Base-by-base conservation (phyloP, 257 asterid genomes). In the Jaltomata sinuosa region DNA sequence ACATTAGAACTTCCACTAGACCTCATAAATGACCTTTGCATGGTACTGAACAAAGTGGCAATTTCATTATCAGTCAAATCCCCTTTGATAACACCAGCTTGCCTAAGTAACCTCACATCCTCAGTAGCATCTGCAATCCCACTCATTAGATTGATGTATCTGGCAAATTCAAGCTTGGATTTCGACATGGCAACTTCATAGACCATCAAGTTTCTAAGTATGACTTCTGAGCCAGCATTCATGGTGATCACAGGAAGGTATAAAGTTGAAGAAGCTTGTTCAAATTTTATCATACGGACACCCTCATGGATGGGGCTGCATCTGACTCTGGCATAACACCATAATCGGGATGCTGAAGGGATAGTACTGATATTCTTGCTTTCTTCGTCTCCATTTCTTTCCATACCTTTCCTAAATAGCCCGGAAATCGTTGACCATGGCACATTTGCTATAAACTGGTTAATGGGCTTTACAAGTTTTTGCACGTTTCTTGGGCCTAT, bases 71-170 rank as follows among this genome's bases (percentile, higher is more conserved):
- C 89, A 9, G 55, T 47, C 64, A 90, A 18, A 21, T 80, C 86
- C 19, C 90, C 87, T 1, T 59, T 31, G 8, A 90, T 74, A 38
- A 92, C 90, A 3, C 84, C 86, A 54, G 82, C 88, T 80, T 87
- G 84, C 85, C 84, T 88, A 67, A 92, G 86, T n/a, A 89, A 25
- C 32, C 76, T 86, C 82, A 91, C 96, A 8, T 92, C 94, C 22
- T 87, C 87, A 0, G 83, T 74, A 8, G 87, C 68, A 54, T 89
- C 91, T 21, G 89, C 83, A 68, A 90, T 91, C 69, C 94, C 94
- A 79, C 90, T 91, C 92, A 91, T 91, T 76, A 92, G 68, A 71
- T 92, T 91, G 25, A 92, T 72, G 72, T 89, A 92, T 68, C 87
- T 86, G 2, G 93, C 89, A 6, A 91, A 57, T 84, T 85, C 92